phyloP scores from a whole-genome alignment of 192 early-diverging fungal species.

The Backusella westeae region DNA sequence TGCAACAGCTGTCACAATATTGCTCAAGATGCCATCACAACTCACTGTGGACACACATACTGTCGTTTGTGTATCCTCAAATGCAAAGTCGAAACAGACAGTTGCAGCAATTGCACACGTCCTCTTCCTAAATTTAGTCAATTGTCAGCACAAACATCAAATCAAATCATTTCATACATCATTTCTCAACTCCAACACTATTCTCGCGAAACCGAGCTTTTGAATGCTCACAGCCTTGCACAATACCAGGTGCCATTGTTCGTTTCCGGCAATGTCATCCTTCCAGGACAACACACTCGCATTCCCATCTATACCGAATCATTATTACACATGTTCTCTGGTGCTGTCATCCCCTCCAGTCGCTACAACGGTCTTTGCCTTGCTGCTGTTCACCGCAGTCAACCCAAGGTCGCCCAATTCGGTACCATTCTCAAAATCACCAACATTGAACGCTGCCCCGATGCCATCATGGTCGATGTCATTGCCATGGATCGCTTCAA shows the following conservation, averaged over 20 bases:
- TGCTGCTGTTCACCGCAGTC: neutral
- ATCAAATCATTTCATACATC: neutral
- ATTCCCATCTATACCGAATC: neutral
- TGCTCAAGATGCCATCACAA: neutral
- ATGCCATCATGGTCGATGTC: constrained; percentile 9
- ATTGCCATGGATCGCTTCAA: constrained; percentile 11
- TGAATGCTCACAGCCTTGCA: neutral
- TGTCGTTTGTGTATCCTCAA: constrained; percentile 7
- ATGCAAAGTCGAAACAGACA: constrained; percentile 4
- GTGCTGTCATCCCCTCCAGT: neutral
- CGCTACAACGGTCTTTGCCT: constrained; percentile 3
- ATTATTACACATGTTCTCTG: neutral
- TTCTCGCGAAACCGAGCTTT: neutral
- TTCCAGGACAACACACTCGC: constrained; percentile 4
- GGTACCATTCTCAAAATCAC: constrained; percentile 11
- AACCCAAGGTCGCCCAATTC: neutral
- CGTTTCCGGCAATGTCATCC: neutral
- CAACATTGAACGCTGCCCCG: constrained; percentile 2
- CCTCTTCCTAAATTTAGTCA: constrained; percentile 5
- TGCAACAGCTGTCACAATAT: neutral
- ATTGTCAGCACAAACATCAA: neutral
- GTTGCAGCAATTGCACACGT: neutral
- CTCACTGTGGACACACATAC: constrained; percentile 12
- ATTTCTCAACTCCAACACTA: neutral
- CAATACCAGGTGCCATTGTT: constrained; percentile 4